These are phyloP conservation scores for Oenanthe javanica DNA, from an alignment of 140 eudicot genomes.

Conservation along the genomic window DNA sequence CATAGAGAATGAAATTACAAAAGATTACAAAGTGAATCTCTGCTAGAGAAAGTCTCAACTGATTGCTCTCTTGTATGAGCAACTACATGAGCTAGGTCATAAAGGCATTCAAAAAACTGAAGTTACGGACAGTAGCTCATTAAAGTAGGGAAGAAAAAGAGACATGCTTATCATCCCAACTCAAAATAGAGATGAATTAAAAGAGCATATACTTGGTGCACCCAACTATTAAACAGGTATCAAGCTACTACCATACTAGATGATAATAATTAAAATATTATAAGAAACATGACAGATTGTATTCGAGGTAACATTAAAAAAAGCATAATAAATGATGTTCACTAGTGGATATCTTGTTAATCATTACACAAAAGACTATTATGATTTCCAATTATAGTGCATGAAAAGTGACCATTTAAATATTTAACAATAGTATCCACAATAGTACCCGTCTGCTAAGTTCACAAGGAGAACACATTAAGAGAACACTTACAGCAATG, in stretches of 20 bases:
- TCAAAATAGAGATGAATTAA: background rate
- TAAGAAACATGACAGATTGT: background rate
- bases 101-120: background rate
- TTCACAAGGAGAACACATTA: background rate
- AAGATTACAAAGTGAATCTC: background rate
- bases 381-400: no score
- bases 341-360: background rate
- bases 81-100: background rate
- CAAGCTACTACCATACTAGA: background rate
- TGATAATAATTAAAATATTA: background rate
- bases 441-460: no score
- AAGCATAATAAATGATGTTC: background rate
- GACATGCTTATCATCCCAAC: background rate
- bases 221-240: background rate
- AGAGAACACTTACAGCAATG: conserved; percentile 32
- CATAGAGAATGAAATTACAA: background rate
- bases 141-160: background rate
- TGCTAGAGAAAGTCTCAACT: background rate
- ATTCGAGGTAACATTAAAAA: background rate
- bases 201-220: background rate
- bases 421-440: background rate
- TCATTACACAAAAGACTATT: no score
- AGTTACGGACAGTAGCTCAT: background rate
- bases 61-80: background rate
- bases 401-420: no score